Evolutionary conservation across 169 alveolate species (phyloP), one percentile per base, ranked within the genome.

Genomic region (Plasmodium adleri): DNA sequence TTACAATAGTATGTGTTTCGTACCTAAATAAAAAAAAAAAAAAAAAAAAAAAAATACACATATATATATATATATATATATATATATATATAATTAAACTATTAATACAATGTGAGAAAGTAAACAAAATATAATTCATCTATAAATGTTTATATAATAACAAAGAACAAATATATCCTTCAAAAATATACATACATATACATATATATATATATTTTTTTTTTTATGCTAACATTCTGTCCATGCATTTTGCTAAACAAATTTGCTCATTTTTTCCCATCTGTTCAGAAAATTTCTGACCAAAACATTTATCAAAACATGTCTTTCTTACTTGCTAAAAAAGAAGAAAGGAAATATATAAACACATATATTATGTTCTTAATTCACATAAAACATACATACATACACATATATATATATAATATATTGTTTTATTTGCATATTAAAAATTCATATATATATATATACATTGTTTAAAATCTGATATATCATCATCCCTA

Each of bases 241-340:
- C 98, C 98, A 96, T 95, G 93, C 98, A 96, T 74, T 96, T 96
- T 17, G 98, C 97, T 39, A 95, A 66, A 75, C 97, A 95, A 17
- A 95, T 92, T 73, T 94, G 96, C 70, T 95, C 97, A 54, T 63
- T 74, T 92, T 95, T 95, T 59, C 93, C 88, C 93, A 96, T 67
- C 64, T 90, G 74, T 74, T 94, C 97, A 22, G 93, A 94, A 73
- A 96, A 95, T 62, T 93, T 93, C 54, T 72, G 90, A 75, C 94
- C 95, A 58, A 96, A 93, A 70, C 98, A 96, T 80, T 96, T 96
- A 76, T 94, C 95, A 75, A 95, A 95, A 87, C 98, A 96, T 3
- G 96, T 95, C 90, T 96, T 95, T 87, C 95, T 87, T 66, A 95
- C 97, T 95, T 96, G 96, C 97, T 93, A 73, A 39, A 50, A 39